phyloP scores from a whole-genome alignment of 139 green algal species.

The Tetradesmus obliquus region DNA sequence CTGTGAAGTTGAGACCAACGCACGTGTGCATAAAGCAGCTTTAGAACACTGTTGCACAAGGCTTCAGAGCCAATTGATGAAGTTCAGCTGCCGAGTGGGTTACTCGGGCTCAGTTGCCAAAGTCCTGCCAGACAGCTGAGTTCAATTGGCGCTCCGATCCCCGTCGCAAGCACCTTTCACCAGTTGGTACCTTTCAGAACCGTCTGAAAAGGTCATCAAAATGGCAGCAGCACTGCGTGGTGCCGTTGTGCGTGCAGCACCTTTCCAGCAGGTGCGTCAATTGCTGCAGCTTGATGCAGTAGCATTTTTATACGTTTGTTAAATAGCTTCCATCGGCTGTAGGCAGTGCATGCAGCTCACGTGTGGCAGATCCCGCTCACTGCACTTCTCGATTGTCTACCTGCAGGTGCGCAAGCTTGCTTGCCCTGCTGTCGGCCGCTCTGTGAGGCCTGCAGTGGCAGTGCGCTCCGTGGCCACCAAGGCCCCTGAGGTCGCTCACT shows the following conservation, averaged over 20 bases:
- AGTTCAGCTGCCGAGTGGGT: background rate
- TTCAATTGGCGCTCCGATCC: background rate
- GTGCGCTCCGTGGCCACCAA: conserved; percentile 47
- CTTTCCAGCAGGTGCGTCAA: conserved; percentile 23
- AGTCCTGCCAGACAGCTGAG: background rate
- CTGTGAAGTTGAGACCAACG: background rate
- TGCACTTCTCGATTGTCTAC: background rate
- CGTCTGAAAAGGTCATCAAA: conserved; percentile 6
- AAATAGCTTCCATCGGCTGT: background rate
- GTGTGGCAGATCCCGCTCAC: background rate
- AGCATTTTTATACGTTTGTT: background rate
- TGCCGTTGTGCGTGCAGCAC: conserved; percentile 22
- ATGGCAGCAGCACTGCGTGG: conserved; percentile 40
- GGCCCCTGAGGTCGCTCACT: conserved; percentile 54
- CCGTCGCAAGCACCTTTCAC: background rate
- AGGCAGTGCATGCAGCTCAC: background rate
- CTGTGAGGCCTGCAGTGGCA: background rate
- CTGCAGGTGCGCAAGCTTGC: conserved; percentile 27
- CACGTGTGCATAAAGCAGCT: background rate
- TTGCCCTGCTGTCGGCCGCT: background rate
- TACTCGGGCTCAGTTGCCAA: background rate
- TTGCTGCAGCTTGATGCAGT: background rate
- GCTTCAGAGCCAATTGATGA: background rate
- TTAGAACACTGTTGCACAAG: background rate
- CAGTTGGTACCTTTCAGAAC: conserved; percentile 5